Evolutionary conservation across 192 early-diverging fungal species (phyloP), one percentile per base, ranked within the genome.

Genomic region (Dissophora globulifera): DNA sequence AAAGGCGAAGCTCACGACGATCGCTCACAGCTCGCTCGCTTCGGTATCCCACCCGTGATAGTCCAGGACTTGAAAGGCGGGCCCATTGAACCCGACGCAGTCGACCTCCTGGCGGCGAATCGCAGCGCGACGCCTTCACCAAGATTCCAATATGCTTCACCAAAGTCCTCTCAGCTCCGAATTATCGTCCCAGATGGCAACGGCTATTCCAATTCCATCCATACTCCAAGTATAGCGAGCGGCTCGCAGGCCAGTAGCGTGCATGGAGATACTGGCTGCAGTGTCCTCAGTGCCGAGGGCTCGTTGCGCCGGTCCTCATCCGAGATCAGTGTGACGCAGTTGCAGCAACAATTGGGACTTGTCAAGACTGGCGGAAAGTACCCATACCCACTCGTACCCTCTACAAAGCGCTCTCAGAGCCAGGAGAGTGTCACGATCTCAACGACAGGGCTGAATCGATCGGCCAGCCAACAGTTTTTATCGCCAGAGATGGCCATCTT

Each of bases 121-220:
- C 33, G 64, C 1, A 22, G 33, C 17, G 33, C 49, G 2, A 19
- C 29, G 1, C 63, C 72, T 1, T 0, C 33, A 0, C 63, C 63
- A 11, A 76, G 56, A 46, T 76, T 76, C 48, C 72, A 67, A 25
- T 76, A 76, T 31, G 72, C 72, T 0, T 76, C 72, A 13, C 72
- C 72, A 2, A 76, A 62, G 19, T 42, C 51, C 13, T 76, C 72
- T 3, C 72, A 76, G 50, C 54, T 76, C n/a, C 56, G 52, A 4
- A 67, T 76, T 32, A 45, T 76, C 55, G 64, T 76, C n/a, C 64
- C 72, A 0, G 72, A 76, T 10, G 46, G 11, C 3, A 48, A 4
- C 50, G 17, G 20, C 9, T 49, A 9, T n/a, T n/a, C n/a, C 2
- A 29, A n/a, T 22, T 33, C 48, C 42, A 29, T 51, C n/a, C n/a